Conservation (phyloP, 1,139 yeast species). For the Hansenula sp. region DNA sequence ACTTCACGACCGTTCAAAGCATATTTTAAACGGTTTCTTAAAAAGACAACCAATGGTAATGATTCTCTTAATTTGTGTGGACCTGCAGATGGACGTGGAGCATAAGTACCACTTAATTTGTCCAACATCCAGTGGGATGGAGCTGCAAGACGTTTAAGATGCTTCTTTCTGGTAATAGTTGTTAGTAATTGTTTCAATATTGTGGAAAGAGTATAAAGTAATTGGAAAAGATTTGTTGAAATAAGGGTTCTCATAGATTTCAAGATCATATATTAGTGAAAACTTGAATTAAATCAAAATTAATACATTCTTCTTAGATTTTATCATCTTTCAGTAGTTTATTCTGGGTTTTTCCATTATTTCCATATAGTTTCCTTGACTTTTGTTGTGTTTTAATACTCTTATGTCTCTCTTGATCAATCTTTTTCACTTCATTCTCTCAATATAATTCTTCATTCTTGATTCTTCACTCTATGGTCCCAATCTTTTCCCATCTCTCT, state of each 20-base stretch:
- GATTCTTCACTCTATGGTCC: background rate
- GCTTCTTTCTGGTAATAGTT: constrained; percentile 59
- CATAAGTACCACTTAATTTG: constrained; percentile 99
- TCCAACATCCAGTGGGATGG: constrained; percentile 99
- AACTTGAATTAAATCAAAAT: too few species aligned
- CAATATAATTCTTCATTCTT: background rate
- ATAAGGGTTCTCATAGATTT: too few species aligned
- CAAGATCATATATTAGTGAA: too few species aligned
- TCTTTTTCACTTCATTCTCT: background rate
- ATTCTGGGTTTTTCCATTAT: too few species aligned
- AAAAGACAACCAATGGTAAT: constrained; percentile 94
- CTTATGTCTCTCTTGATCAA: too few species aligned
- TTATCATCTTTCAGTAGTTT: too few species aligned
- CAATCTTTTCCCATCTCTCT: background rate
- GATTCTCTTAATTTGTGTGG: constrained; percentile 99
- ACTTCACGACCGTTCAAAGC: constrained; percentile 99
- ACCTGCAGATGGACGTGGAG: constrained; percentile 99
- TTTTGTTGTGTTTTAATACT: too few species aligned
- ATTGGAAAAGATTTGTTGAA: too few species aligned
- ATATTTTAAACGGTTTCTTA: constrained; percentile 99
- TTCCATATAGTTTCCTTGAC: too few species aligned
- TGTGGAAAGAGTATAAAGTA: background rate
- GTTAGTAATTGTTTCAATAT: constrained; percentile 28
- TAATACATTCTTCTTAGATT: too few species aligned
- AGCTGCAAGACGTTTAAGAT: constrained; percentile 93